Evolutionary conservation across 441 rosid species (phyloP), one percentile per base, ranked within the genome.

Genomic region (Arabidopsis hybrid): DNA sequence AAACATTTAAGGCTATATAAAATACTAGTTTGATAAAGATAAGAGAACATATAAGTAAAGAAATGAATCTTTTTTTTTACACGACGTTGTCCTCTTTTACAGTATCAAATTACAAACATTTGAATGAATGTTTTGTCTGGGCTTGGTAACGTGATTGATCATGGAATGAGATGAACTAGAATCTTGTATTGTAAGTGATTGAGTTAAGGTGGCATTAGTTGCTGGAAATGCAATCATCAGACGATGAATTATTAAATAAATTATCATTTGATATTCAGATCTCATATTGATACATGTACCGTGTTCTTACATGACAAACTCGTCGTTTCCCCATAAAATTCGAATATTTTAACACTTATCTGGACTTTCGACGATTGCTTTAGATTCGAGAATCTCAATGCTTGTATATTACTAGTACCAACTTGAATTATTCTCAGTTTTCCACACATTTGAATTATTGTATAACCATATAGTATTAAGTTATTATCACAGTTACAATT

Each of bases 301-400:
- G 51, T 66, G 46, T 17, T 67, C 46, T 58, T 59, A 49, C 73
- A 67, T 59, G 73, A 60, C 68, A 67, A 60, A 74, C 53, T 65
- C 67, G 67, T 73, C 46, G 52, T 11, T 73, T 66, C 60, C 66
- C 72, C 12, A 74, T 38, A 66, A 47, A 39, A 1, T 42, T 53
- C 6, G 2, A 47, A 50, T 74, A 59, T 51, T 36, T 65, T n/a
- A 57, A 47, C 43, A 36, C 11, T 65, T 65, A 35, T 4, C 36
- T 56, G 58, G 70, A 45, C 42, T 72, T 46, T 45, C 43, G 51
- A 16, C 21, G 71, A 57, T 65, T 64, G 59, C 40, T 56, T 73
- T 26, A 57, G 71, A 65, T 67, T 74, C 9, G 6, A 51, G 57
- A 67, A 67, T 67, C 73, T 50, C 18, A 40, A 40, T 73, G 66